Conservation (phyloP, 1,139 yeast genomes). For the Scheffersomyces lignicola region DNA sequence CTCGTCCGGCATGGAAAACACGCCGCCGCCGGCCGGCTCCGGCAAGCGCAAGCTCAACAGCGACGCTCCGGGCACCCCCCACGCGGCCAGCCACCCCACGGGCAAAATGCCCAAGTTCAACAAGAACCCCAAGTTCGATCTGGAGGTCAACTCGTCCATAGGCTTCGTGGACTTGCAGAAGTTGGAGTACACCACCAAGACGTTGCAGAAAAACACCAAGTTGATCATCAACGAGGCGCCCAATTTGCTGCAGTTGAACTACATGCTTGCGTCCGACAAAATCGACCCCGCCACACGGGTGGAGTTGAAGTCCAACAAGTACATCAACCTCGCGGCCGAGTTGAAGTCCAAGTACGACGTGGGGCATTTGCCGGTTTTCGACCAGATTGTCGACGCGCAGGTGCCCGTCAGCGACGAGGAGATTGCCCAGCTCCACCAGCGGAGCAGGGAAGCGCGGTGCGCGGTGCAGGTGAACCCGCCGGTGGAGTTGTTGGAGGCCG, state of each 20-base stretch:
- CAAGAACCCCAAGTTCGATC: conserved; percentile 10
- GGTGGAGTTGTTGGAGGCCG: conserved; percentile 8
- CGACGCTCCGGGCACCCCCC: background rate
- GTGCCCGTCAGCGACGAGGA: conserved; percentile 12
- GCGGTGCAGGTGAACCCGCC: conserved; percentile 9
- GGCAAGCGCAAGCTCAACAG: background rate
- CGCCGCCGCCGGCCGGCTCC: conserved; percentile 1
- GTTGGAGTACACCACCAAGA: conserved; percentile 41
- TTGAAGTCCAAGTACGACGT: conserved; percentile 54
- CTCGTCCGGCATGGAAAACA: conserved; percentile 1
- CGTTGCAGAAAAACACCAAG: conserved; percentile 52
- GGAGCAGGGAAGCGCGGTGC: conserved; percentile 6
- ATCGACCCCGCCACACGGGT: conserved; percentile 41
- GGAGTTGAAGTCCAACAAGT: conserved; percentile 52
- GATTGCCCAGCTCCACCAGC: conserved; percentile 8
- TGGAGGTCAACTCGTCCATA: conserved; percentile 13
- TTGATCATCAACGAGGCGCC: conserved; percentile 58
- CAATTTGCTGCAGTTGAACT: conserved; percentile 39
- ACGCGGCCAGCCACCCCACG: too few species aligned
- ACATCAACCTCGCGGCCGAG: conserved; percentile 58
- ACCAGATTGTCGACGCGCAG: conserved; percentile 37
- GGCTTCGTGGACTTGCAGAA: conserved; percentile 42
- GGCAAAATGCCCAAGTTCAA: conserved; percentile 1
- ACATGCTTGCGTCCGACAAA: conserved; percentile 20
- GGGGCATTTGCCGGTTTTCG: conserved; percentile 49